phyloP scores from a whole-genome alignment of 495 filamentous ascomycete species.

The Cladorrhinum samala region DNA sequence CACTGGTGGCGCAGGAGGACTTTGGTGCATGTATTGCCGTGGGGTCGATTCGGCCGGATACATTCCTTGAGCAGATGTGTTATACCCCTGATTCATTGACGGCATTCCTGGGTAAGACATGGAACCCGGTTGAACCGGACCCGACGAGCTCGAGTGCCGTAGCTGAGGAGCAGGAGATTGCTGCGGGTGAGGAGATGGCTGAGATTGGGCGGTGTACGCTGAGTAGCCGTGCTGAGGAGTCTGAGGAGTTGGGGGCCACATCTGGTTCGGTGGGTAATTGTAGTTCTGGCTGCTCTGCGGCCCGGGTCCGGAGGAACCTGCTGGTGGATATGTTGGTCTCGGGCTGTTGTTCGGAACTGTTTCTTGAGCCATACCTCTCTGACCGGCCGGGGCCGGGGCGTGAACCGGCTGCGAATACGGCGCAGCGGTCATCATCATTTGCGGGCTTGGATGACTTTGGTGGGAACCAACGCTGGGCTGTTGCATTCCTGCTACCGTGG shows the following conservation, averaged over 20 bases:
- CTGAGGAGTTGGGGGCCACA: slow-evolving; percentile 44
- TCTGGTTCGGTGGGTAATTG: slow-evolving; percentile 45
- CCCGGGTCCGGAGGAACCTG: slow-evolving; percentile 31
- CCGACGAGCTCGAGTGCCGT: slow-evolving; percentile 52
- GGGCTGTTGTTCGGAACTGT: slow-evolving; percentile 44
- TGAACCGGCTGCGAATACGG: slow-evolving; percentile 48
- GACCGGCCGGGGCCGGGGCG: slow-evolving; percentile 42
- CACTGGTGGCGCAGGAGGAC: slow-evolving; percentile 34
- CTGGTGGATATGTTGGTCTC: slow-evolving; percentile 31
- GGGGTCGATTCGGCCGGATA: slow-evolving; percentile 53
- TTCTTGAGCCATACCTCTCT: slow-evolving; percentile 45
- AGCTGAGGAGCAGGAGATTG: slow-evolving; percentile 57
- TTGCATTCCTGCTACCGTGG: slow-evolving; percentile 34
- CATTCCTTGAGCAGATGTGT: slow-evolving; percentile 47
- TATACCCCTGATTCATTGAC: slow-evolving; percentile 49
- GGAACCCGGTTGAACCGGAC: slow-evolving; percentile 52
- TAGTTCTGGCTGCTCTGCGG: slow-evolving; percentile 38
- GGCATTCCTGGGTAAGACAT: slow-evolving; percentile 57
- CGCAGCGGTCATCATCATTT: slow-evolving; percentile 52
- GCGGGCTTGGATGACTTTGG: slow-evolving; percentile 48
- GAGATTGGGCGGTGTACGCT: slow-evolving; percentile 47
- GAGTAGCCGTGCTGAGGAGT: slow-evolving; percentile 41
- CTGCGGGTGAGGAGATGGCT: slow-evolving; percentile 51
- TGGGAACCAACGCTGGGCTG: slow-evolving; percentile 40
- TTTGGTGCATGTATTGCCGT: slow-evolving; percentile 55